These are phyloP conservation scores for Starmera dryadoides DNA, from an alignment of 805 yeast species.

Conservation along the genomic window DNA sequence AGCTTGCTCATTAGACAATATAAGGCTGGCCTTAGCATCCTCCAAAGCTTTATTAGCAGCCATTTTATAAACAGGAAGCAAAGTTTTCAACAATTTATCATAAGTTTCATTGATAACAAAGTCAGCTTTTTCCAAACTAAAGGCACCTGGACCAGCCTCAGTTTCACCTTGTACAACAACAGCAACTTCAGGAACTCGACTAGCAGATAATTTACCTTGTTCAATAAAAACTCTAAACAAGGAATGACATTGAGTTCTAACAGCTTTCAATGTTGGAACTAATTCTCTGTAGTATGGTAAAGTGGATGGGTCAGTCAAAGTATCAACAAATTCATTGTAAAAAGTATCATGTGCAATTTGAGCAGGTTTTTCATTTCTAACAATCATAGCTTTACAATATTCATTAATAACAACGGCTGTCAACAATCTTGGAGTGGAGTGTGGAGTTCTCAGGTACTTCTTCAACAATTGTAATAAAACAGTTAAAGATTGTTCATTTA, in stretches of 20 bases:
- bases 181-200: slow-evolving; percentile 75
- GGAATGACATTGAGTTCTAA: slow-evolving; percentile 83
- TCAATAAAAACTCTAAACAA: slow-evolving; percentile 72
- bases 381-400: slow-evolving; percentile 33
- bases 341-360: slow-evolving; percentile 18
- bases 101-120: slow-evolving; percentile 57
- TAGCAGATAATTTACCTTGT: slow-evolving; percentile 62
- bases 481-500: slow-evolving; percentile 31
- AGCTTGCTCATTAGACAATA: slow-evolving; percentile 63
- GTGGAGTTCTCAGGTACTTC: slow-evolving; percentile 13
- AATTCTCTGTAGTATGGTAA: slow-evolving; percentile 70
- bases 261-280: slow-evolving; percentile 77
- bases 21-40: slow-evolving; percentile 67
- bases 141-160: slow-evolving; percentile 92
- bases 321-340: slow-evolving; percentile 23
- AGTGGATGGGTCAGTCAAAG: slow-evolving; percentile 33
- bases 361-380: slow-evolving; percentile 16
- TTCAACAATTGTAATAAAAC: slow-evolving; percentile 30
- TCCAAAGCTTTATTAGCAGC: slow-evolving; percentile 65
- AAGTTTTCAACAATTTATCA: slow-evolving; percentile 51
- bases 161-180: slow-evolving; percentile 90
- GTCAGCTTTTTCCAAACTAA: slow-evolving; percentile 72
- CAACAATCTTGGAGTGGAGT: slow-evolving; percentile 72
- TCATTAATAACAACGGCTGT: slow-evolving; percentile 67
- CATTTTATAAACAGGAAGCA: slow-evolving; percentile 67